Conservation (phyloP, 805 yeast species). For the Saturnispora sekii region DNA sequence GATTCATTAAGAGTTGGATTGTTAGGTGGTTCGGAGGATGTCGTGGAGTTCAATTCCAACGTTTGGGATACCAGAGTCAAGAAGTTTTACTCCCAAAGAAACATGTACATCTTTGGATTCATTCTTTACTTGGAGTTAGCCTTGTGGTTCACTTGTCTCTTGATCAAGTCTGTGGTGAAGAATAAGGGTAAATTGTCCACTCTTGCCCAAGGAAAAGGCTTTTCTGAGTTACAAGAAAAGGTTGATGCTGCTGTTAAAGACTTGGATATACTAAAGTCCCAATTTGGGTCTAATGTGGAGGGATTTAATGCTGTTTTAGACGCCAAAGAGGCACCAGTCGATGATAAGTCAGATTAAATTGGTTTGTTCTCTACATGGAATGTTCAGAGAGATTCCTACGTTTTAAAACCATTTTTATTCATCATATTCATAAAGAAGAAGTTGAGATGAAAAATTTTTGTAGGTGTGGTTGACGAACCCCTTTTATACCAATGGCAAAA, state of each 20-base stretch:
- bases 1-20: constrained; percentile 31
- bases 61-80: constrained; percentile 31
- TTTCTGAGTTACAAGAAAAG: constrained; percentile 18
- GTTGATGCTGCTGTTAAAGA: constrained; percentile 22
- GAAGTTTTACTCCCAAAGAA: constrained; percentile 48
- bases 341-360: constrained; percentile 3
- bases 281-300: constrained; percentile 16
- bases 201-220: constrained; percentile 11
- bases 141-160: constrained; percentile 33
- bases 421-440: constrained; percentile 4
- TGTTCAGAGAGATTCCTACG: constrained; percentile 6
- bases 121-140: constrained; percentile 39
- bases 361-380: neutral
- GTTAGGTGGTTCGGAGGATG: constrained; percentile 9
- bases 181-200: constrained; percentile 22
- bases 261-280: constrained; percentile 15
- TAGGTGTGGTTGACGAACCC: too few relatives aligned
- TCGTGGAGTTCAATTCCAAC: constrained; percentile 15
- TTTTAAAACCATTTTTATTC: constrained; percentile 1
- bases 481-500: constrained; percentile 1
- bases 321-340: neutral
- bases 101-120: constrained; percentile 47
- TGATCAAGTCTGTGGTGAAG: constrained; percentile 36
- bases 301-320: constrained; percentile 14
- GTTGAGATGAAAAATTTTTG: neutral